Evolutionary conservation across 139 green algal genomes (phyloP).

Genomic region (Chlorella sp.): DNA sequence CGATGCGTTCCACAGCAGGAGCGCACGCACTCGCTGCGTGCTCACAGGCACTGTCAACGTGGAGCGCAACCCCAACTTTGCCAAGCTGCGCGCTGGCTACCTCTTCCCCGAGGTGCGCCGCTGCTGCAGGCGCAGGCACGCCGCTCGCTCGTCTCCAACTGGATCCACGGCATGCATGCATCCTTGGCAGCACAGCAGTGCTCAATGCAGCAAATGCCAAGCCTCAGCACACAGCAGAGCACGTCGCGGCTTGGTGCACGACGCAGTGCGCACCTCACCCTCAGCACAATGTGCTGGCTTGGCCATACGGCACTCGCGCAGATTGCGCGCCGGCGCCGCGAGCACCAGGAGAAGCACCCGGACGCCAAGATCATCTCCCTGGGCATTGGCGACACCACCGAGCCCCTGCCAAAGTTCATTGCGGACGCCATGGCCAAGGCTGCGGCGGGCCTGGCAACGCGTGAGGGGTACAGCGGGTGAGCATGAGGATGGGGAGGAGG

Average conservation of each 20-base stretch:
- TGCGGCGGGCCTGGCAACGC: slow-evolving; percentile 75
- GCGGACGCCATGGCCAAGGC: slow-evolving; percentile 77
- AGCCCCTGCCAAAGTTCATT: slow-evolving; percentile 89
- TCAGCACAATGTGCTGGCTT: no score
- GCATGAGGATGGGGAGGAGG: neutral
- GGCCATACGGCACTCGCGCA: no score
- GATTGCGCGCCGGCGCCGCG: slow-evolving; percentile 84
- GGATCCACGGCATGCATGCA: no score
- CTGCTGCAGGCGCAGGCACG: no score
- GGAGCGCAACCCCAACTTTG: slow-evolving; percentile 90
- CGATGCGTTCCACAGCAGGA: no score
- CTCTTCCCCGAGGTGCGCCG: slow-evolving; percentile 92
- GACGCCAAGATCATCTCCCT: slow-evolving; percentile 96
- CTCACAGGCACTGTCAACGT: slow-evolving; percentile 28
- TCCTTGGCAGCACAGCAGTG: no score
- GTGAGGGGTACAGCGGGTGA: slow-evolving; percentile 91
- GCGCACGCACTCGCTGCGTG: no score
- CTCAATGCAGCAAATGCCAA: no score
- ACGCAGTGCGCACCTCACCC: no score
- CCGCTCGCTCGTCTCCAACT: no score
- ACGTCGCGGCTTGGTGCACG: no score
- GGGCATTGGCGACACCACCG: slow-evolving; percentile 98
- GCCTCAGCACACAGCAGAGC: no score
- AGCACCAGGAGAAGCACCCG: slow-evolving; percentile 88
- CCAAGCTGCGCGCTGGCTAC: slow-evolving; percentile 96